Conservation (phyloP, 2,329 filamentous ascomycete species). For the Aureobasidium zeae region DNA sequence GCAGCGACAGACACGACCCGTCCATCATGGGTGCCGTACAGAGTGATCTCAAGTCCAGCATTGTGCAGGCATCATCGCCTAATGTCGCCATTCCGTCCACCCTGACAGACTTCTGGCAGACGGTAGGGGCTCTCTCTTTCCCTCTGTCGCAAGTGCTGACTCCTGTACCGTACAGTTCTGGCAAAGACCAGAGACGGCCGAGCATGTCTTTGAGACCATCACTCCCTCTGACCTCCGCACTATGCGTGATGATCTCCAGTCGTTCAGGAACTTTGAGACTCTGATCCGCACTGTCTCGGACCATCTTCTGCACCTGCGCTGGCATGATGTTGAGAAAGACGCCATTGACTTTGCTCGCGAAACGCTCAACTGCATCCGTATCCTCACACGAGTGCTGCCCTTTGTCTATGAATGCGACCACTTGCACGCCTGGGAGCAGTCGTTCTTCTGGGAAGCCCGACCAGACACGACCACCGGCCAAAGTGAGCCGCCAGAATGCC, state of each 20-base stretch:
- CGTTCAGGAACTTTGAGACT: constrained; percentile 82
- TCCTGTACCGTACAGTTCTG: constrained; percentile 58
- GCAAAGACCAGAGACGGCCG: constrained; percentile 89
- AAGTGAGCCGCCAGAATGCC: neutral
- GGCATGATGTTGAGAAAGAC: constrained; percentile 51
- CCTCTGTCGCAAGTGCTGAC: neutral
- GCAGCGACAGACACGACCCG: neutral
- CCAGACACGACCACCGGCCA: neutral
- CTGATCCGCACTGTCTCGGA: constrained; percentile 76
- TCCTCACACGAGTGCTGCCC: constrained; percentile 80
- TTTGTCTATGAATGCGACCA: constrained; percentile 86
- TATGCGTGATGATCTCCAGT: constrained; percentile 60
- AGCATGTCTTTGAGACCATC: constrained; percentile 76
- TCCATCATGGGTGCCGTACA: constrained; percentile 19
- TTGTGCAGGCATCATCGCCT: constrained; percentile 18
- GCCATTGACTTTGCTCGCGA: constrained; percentile 38
- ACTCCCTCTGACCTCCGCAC: constrained; percentile 63
- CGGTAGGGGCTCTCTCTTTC: constrained; percentile 1
- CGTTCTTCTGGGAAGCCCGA: constrained; percentile 68
- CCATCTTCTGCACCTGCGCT: constrained; percentile 69
- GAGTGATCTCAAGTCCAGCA: constrained; percentile 19
- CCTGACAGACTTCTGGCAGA: constrained; percentile 18
- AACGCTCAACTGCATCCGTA: constrained; percentile 88
- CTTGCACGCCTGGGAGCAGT: constrained; percentile 76
- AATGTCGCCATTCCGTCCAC: constrained; percentile 16